These are phyloP conservation scores for Penicillium bialowiezense DNA, from an alignment of 495 filamentous ascomycete genomes.

Conservation along the genomic window DNA sequence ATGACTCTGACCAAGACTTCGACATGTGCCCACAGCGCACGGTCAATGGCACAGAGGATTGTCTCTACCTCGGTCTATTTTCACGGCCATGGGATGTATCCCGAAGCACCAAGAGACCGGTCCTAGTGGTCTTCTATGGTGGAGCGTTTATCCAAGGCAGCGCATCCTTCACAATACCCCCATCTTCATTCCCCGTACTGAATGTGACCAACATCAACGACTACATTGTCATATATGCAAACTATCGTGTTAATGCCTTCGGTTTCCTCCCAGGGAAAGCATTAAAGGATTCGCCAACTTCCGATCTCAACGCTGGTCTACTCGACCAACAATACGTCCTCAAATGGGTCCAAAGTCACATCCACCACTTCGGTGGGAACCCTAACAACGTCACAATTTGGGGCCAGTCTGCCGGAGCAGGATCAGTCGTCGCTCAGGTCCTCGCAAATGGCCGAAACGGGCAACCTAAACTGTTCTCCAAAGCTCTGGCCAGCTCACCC, in stretches of 20 bases:
- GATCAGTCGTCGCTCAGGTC: slow-evolving; percentile 53
- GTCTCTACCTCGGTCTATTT: slow-evolving; percentile 58
- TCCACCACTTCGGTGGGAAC: slow-evolving; percentile 50
- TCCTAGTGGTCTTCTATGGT: slow-evolving; percentile 59
- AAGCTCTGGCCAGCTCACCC: slow-evolving; percentile 57
- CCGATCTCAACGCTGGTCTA: slow-evolving; percentile 50
- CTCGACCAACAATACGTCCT: slow-evolving; percentile 49
- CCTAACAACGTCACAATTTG: slow-evolving; percentile 49
- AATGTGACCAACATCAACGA: slow-evolving; percentile 46
- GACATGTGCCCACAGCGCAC: slow-evolving; percentile 58
- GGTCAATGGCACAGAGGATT: slow-evolving; percentile 61
- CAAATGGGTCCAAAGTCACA: slow-evolving; percentile 54
- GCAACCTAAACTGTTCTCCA: slow-evolving; percentile 39
- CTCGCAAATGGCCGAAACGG: slow-evolving; percentile 43
- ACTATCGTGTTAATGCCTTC: slow-evolving; percentile 58
- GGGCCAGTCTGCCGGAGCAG: slow-evolving; percentile 55
- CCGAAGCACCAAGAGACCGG: slow-evolving; percentile 44
- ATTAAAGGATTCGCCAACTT: slow-evolving; percentile 42
- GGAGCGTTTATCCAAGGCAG: slow-evolving; percentile 60
- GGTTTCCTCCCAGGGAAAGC: slow-evolving; percentile 54
- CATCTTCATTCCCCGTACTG: slow-evolving; percentile 55
- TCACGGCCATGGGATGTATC: slow-evolving; percentile 49
- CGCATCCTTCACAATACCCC: slow-evolving; percentile 51
- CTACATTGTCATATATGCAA: slow-evolving; percentile 51
- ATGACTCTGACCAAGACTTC: slow-evolving; percentile 55